Conservation (phyloP, 805 yeast species). For the Priceomyces melissophilus region DNA sequence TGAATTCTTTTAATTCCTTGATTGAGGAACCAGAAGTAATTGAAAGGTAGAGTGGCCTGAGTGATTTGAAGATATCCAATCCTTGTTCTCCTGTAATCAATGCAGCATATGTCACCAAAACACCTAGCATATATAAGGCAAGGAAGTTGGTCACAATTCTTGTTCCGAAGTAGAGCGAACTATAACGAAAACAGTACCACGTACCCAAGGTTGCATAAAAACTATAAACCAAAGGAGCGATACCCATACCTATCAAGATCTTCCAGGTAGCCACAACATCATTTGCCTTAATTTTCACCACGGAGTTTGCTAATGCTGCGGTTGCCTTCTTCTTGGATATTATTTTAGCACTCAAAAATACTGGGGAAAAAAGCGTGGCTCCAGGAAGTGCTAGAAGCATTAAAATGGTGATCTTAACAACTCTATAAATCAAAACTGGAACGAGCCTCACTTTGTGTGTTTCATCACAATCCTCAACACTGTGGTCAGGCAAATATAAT, state of each 20-base stretch:
- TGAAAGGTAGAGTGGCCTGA: slow-evolving; percentile 74
- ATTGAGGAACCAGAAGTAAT: slow-evolving; percentile 57
- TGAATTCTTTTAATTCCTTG: slow-evolving; percentile 53
- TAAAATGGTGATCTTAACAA: slow-evolving; percentile 53
- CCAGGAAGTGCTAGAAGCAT: slow-evolving; percentile 80
- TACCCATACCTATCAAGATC: slow-evolving; percentile 79
- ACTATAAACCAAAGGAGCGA: slow-evolving; percentile 83
- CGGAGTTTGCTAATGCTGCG: slow-evolving; percentile 78
- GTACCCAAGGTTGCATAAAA: slow-evolving; percentile 69
- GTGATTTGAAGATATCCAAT: slow-evolving; percentile 77
- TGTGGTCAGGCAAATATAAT: slow-evolving; percentile 53
- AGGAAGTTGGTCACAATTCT: slow-evolving; percentile 25
- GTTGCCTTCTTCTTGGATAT: slow-evolving; percentile 72
- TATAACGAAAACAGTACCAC: slow-evolving; percentile 22
- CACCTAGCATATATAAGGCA: slow-evolving; percentile 57
- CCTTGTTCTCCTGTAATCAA: slow-evolving; percentile 91
- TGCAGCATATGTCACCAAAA: slow-evolving; percentile 81
- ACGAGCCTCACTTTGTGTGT: slow-evolving; percentile 48
- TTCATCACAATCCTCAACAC: slow-evolving; percentile 54
- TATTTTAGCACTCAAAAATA: slow-evolving; percentile 71
- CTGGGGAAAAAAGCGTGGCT: slow-evolving; percentile 80
- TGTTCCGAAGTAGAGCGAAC: slow-evolving; percentile 15
- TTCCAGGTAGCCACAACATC: slow-evolving; percentile 99
- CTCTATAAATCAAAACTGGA: slow-evolving; percentile 54
- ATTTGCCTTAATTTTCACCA: slow-evolving; percentile 86